Evolutionary conservation across 352 stramenopile species (phyloP), one percentile per base, ranked within the genome.

Genomic region (Phytophthora constricta): DNA sequence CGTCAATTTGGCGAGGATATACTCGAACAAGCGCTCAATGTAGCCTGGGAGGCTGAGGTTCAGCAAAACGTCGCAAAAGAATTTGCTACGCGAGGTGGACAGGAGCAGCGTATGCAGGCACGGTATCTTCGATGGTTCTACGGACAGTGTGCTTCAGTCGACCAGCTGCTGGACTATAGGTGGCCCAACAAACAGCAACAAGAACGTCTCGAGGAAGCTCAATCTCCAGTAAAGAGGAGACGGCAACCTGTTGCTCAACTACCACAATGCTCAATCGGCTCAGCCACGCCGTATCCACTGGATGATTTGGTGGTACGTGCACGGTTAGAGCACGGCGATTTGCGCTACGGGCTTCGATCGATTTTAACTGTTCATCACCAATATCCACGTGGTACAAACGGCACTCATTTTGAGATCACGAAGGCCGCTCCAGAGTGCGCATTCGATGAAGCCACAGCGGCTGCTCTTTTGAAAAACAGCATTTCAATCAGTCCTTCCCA

Each of bases 121-220:
- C 54, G 79, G 46, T 89, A 91, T 63, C 66, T 91, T 33, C 74
- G 78, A 27, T 89, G 82, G 82, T 91, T 91, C 53, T 89, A 89
- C 49, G 46, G 69, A 5, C 65, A 84, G 37, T 89, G 78, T 53
- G 50, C 67, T 41, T 87, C 74, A 0, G 80, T 86, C 10, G 82
- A 91, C 33, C 65, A 91, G 13, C 28, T 91, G n/a, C 60, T 91
- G 0, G 66, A 68, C 13, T 89, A 89, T 47, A 25, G 72, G 9
- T 91, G 82, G 82, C 82, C 79, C 4, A 80, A 54, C 0, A 77
- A 77, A 17, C 56, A 77, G 23, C 74, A 72, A 28, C 67, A 74
- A 45, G 41, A 59, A 33, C 25, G 50, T 23, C 22, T 61, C 5
- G 27, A 70, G 26, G 54, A 60, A 55, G 17, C 10, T 41, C 13